Percentiles rank a stretch among this genome's conserved stretches.
Evolutionary conservation across 176 grass and related monocot species (phyloP).

Genomic region (Melocanna baccifera): DNA sequence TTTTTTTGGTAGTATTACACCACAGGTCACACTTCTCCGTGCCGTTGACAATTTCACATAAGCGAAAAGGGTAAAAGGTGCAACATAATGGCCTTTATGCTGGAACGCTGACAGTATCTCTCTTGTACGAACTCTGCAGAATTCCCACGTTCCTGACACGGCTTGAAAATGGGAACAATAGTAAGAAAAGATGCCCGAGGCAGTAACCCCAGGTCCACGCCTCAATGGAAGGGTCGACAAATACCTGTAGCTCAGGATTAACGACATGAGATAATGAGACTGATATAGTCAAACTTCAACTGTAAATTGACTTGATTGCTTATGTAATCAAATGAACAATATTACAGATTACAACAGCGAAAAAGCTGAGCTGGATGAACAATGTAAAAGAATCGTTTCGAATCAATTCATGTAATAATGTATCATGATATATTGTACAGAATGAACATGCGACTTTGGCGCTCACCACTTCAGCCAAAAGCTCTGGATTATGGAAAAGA

Average conservation of each 20-base stretch:
- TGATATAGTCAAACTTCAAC: background rate
- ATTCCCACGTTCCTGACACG: too few relatives aligned
- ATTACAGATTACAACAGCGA: conserved; percentile 23
- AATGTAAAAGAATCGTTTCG: conserved; percentile 45
- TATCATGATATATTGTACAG: conserved; percentile 35
- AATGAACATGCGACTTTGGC: background rate
- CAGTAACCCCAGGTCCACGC: background rate
- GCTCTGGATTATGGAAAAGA: background rate
- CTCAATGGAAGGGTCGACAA: background rate
- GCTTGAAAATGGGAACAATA: background rate
- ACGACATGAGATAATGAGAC: background rate
- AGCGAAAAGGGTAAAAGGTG: background rate
- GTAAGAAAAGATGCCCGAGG: background rate
- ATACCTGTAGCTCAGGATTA: background rate
- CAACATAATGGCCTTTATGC: too few relatives aligned
- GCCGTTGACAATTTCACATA: too few relatives aligned
- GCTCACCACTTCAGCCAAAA: background rate
- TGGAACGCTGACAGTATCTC: too few relatives aligned
- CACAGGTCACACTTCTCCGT: background rate
- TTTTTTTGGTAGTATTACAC: too few relatives aligned
- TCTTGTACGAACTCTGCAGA: too few relatives aligned
- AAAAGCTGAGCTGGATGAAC: background rate
- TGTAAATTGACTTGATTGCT: conserved; percentile 3
- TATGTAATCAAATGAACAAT: conserved; percentile 29
- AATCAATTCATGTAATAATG: conserved; percentile 27